Conservation (phyloP, 768 basidiomycete genomes). For the Lentinula aciculospora region DNA sequence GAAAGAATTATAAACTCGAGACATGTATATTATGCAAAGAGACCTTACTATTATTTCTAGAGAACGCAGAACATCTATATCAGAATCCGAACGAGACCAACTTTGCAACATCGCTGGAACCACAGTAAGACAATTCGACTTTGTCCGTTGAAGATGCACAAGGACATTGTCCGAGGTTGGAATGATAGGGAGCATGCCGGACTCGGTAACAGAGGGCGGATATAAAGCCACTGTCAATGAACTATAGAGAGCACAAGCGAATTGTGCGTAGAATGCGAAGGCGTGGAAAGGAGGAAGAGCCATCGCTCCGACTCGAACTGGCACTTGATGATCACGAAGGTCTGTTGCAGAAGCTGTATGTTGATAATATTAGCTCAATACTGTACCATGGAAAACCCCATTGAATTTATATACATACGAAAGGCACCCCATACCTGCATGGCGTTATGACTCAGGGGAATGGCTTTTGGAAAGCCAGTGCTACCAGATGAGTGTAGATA, state of each 20-base stretch:
- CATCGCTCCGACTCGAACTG: constrained; percentile 18
- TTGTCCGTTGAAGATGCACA: constrained; percentile 15
- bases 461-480: constrained; percentile 31
- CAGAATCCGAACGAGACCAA: constrained; percentile 20
- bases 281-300: constrained; percentile 27
- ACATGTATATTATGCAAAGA: background rate
- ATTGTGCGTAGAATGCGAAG: constrained; percentile 19
- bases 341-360: constrained; percentile 3
- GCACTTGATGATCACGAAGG: constrained; percentile 8
- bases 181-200: constrained; percentile 21
- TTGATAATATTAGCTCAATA: too few relatives aligned
- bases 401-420: background rate
- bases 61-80: constrained; percentile 18
- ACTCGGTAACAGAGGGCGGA: constrained; percentile 18
- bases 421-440: constrained; percentile 17
- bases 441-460: constrained; percentile 20
- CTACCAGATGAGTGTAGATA: constrained; percentile 36
- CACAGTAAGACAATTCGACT: constrained; percentile 17
- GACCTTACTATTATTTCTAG: constrained; percentile 24
- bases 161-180: constrained; percentile 31
- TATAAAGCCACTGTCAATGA: constrained; percentile 17
- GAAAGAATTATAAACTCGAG: background rate
- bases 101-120: constrained; percentile 25
- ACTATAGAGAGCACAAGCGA: constrained; percentile 19
- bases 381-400: too few relatives aligned